Conservation (phyloP, 1,139 yeast species). For the Hanseniaspora sp. region DNA sequence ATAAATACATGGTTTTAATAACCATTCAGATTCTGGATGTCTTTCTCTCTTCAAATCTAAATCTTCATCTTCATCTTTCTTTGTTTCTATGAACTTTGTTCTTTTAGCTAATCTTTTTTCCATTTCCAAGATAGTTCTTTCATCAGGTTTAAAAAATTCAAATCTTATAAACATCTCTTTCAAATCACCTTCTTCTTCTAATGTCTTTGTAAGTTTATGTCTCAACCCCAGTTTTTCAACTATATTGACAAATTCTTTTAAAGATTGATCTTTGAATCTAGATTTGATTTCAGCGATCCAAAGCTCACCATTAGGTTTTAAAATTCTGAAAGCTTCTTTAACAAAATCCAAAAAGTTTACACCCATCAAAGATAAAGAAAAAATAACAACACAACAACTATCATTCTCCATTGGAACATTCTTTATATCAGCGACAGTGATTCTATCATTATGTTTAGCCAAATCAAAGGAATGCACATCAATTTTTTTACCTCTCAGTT, state of each 20-base stretch:
- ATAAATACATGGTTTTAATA: slow-evolving; percentile 89
- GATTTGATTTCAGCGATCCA: slow-evolving; percentile 98
- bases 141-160: slow-evolving; percentile 82
- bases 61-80: slow-evolving; percentile 37
- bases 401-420: slow-evolving; percentile 73
- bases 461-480: slow-evolving; percentile 82
- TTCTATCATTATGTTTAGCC: slow-evolving; percentile 71
- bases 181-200: slow-evolving; percentile 53
- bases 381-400: slow-evolving; percentile 73
- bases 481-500: slow-evolving; percentile 32
- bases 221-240: slow-evolving; percentile 71
- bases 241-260: slow-evolving; percentile 66
- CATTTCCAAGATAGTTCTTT: slow-evolving; percentile 56
- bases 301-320: slow-evolving; percentile 83
- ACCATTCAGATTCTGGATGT: slow-evolving; percentile 72
- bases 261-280: slow-evolving; percentile 57
- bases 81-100: slow-evolving; percentile 60
- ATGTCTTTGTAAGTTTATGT: slow-evolving; percentile 55
- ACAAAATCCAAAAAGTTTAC: slow-evolving; percentile 88
- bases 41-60: slow-evolving; percentile 46
- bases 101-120: slow-evolving; percentile 51
- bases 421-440: slow-evolving; percentile 90
- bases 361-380: slow-evolving; percentile 94
- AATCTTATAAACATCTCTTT: slow-evolving; percentile 82
- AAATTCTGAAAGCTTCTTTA: slow-evolving; percentile 74